A percentile compares a stretch with the other conserved stretches of the same genome.
Conservation (phyloP, 768 basidiomycete species). For the Pilatotrama ljubarskyi region DNA sequence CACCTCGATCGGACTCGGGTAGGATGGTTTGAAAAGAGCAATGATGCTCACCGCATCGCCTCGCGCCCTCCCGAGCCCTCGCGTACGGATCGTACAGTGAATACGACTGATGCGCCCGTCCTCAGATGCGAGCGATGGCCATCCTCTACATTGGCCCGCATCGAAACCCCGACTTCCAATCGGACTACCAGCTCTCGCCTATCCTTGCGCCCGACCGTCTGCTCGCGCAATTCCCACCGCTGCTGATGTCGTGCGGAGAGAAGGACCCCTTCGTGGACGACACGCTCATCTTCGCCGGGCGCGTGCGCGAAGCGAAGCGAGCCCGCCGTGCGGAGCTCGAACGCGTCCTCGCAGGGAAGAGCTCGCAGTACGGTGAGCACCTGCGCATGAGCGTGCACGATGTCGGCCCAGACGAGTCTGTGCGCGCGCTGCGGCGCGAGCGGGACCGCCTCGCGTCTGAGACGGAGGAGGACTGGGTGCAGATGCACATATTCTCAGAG, state of each 20-base stretch:
- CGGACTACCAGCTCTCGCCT: conserved; percentile 95
- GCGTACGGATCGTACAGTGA: background rate
- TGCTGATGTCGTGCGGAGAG: conserved; percentile 94
- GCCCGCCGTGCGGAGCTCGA: conserved; percentile 76
- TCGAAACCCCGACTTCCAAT: conserved; percentile 90
- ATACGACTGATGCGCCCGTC: conserved; percentile 12
- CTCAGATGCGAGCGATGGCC: conserved; percentile 99
- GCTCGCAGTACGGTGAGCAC: conserved; percentile 60
- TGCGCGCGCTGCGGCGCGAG: conserved; percentile 53
- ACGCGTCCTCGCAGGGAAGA: conserved; percentile 56
- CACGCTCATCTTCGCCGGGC: conserved; percentile 94
- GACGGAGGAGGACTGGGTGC: conserved; percentile 92
- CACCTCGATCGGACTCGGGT: conserved; percentile 3
- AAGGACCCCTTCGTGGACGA: conserved; percentile 95
- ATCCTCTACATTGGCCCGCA: conserved; percentile 95
- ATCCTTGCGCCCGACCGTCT: conserved; percentile 83
- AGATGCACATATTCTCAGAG: conserved; percentile 89
- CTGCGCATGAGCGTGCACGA: conserved; percentile 57
- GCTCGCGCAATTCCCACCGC: conserved; percentile 90
- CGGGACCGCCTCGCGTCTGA: conserved; percentile 61
- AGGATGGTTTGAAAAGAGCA: too few species aligned
- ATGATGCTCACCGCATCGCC: background rate
- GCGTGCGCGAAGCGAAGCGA: conserved; percentile 92
- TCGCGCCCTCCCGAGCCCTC: background rate
- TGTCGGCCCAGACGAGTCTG: conserved; percentile 26